phyloP scores from a whole-genome alignment of 1,284 basidiomycete genomes.

The Sanghuangporus weigelae region DNA sequence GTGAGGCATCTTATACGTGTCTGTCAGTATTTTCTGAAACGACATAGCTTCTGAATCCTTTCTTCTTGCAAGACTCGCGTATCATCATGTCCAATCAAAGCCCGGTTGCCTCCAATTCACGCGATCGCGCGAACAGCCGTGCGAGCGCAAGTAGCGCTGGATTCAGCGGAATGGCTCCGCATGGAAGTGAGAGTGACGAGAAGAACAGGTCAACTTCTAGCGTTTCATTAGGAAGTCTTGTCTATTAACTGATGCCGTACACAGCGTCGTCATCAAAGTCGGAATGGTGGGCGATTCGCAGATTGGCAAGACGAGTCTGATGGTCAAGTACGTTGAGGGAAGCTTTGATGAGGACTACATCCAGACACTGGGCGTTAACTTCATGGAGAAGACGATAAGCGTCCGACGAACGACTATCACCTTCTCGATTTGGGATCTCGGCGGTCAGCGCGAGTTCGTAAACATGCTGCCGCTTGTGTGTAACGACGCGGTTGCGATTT shows the following conservation, averaged over 20 bases:
- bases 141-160: constrained; percentile 16
- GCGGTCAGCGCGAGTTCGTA: constrained; percentile 96
- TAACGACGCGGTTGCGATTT: constrained; percentile 96
- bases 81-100: constrained; percentile 16
- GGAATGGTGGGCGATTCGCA: constrained; percentile 99
- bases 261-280: constrained; percentile 92
- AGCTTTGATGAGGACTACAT: constrained; percentile 99
- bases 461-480: constrained; percentile 98
- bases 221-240: neutral
- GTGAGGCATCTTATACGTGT: neutral
- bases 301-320: constrained; percentile 96
- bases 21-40: neutral
- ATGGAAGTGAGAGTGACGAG: constrained; percentile 12
- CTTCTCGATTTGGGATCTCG: constrained; percentile 99
- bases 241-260: neutral
- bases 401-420: constrained; percentile 98
- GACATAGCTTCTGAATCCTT: neutral
- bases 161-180: constrained; percentile 1
- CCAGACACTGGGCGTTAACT: constrained; percentile 98
- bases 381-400: constrained; percentile 98
- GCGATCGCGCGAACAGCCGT: constrained; percentile 15
- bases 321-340: constrained; percentile 98
- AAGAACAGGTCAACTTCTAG: constrained; percentile 17
- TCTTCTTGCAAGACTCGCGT: constrained; percentile 5
- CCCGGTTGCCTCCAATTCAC: constrained; percentile 15